These are phyloP conservation scores for Aureobasidium sp. DNA, from an alignment of 2,329 filamentous ascomycete genomes.

Conservation along the genomic window DNA sequence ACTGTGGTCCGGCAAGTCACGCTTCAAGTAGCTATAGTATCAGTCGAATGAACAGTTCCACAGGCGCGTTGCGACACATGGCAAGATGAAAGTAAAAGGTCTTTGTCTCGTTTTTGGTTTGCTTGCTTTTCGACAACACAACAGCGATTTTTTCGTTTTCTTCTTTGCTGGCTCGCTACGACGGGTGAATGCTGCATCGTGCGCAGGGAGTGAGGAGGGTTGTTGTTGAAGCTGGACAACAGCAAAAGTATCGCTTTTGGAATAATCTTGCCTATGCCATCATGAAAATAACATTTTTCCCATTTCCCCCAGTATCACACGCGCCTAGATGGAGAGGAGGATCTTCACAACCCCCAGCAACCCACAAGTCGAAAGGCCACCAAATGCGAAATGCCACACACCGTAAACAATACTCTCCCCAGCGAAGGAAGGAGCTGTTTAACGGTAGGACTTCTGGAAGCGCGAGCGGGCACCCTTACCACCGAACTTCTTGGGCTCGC, in stretches of 20 bases:
- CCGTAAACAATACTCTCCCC: not conserved
- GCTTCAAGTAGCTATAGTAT: not conserved
- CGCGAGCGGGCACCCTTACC: constrained; percentile 89
- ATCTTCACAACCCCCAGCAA: not conserved
- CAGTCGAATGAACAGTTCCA: not conserved
- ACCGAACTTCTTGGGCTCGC: constrained; percentile 98
- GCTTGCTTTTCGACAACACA: constrained; percentile 2
- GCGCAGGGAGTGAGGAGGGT: not conserved
- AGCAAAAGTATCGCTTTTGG: constrained; percentile 1
- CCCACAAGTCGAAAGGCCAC: not conserved
- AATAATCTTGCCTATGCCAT: constrained; percentile 6
- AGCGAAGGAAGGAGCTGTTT: constrained; percentile 35
- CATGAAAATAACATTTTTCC: constrained; percentile 5
- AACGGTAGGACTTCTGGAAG: constrained; percentile 99
- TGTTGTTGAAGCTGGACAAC: not conserved
- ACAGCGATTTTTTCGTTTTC: not conserved
- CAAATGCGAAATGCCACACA: constrained; percentile 7
- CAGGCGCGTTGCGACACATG: not conserved
- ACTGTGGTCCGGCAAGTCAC: not conserved
- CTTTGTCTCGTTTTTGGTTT: constrained; percentile 2
- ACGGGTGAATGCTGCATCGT: not conserved
- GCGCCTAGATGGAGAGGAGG: not conserved
- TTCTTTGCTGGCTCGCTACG: not conserved
- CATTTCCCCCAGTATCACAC: not conserved
- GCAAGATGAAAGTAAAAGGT: not conserved